A percentile compares a stretch with the other conserved stretches of the same genome.
These are phyloP conservation scores for Bacterosira constricta DNA, from an alignment of 108 stramenopile species.

Conservation along the genomic window DNA sequence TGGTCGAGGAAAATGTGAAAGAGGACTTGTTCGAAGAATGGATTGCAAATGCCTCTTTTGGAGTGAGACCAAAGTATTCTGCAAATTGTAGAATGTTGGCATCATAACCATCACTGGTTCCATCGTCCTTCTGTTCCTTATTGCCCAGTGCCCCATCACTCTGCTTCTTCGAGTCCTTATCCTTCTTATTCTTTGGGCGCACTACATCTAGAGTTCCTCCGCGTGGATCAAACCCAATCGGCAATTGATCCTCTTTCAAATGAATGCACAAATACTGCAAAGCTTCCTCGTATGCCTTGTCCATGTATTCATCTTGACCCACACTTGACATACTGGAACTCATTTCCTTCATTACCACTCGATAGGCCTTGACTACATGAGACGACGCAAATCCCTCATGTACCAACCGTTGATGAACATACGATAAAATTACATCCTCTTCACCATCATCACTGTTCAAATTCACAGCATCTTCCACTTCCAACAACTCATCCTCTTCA, in stretches of 20 bases:
- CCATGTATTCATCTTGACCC: constrained; percentile 51
- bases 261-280: constrained; percentile 84
- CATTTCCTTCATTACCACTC: constrained; percentile 1
- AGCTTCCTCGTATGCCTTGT: constrained; percentile 72
- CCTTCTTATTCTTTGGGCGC: constrained; percentile 21
- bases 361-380: constrained; percentile 64
- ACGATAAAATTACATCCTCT: constrained; percentile 53
- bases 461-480: constrained; percentile 49
- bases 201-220: constrained; percentile 74
- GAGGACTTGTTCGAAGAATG: constrained; percentile 14
- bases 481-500: constrained; percentile 43
- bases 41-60: constrained; percentile 48
- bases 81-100: constrained; percentile 26
- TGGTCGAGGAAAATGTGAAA: not conserved
- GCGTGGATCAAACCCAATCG: constrained; percentile 86
- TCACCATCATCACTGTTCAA: constrained; percentile 27
- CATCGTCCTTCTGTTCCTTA: not conserved
- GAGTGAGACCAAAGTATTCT: constrained; percentile 49
- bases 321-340: not conserved
- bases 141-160: not conserved
- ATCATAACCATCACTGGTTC: constrained; percentile 4
- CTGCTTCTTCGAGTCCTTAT: not conserved
- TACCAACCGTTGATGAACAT: constrained; percentile 68
- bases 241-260: constrained; percentile 79
- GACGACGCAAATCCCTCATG: constrained; percentile 74